Base-by-base conservation (phyloP, 2,329 filamentous ascomycete species). In the Arthrobotrys sinensis region DNA sequence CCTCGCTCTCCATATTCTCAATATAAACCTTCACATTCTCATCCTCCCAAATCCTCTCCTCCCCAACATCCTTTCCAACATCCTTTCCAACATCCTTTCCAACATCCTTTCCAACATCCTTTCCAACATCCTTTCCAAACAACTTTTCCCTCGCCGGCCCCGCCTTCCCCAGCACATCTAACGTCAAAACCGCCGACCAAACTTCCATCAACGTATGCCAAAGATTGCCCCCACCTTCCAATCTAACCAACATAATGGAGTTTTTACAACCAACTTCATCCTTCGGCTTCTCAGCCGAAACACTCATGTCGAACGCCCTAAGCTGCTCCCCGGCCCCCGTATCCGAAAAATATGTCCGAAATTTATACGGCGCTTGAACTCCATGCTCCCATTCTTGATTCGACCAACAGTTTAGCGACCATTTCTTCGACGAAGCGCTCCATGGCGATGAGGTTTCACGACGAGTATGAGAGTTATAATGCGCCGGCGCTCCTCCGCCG, bases 161-260 rank as follows among this genome's bases (percentile, higher is more conserved):
- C 3, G 82, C 80, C 36, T 80, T 71, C 12, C 76, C 69, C 19
- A 83, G 73, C 4, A 71, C 69, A 38, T 83, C 81, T 24, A 83
- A 40, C 8, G 80, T 81, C 14, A 82, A 53, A 16, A 80, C 77
- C 3, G 81, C 80, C n/a, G 82, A 80, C 82, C 82, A 82, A 8
- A 83, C 67, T 77, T 83, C 82, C 80, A 83, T 80, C 24, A 82
- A 52, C 55, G 81, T 82, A 52, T 83, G 82, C 80, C 81, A 83
- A 24, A 83, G 55, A 69, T 83, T 83, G n/a, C 69, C 64, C 60
- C 82, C 81, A 32, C 79, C 79, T 69, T 83, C 82, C 3, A 82
- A 75, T 40, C 78, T 70, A 10, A 81, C 80, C 7, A 83, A 46
- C 68, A 83, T 80, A n/a, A 82, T 80, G 65, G 80, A 81, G 11